Percentiles rank a stretch among this genome's conserved stretches.
Conservation (phyloP, 2,329 filamentous ascomycete genomes). For the Sclerotinia minor region DNA sequence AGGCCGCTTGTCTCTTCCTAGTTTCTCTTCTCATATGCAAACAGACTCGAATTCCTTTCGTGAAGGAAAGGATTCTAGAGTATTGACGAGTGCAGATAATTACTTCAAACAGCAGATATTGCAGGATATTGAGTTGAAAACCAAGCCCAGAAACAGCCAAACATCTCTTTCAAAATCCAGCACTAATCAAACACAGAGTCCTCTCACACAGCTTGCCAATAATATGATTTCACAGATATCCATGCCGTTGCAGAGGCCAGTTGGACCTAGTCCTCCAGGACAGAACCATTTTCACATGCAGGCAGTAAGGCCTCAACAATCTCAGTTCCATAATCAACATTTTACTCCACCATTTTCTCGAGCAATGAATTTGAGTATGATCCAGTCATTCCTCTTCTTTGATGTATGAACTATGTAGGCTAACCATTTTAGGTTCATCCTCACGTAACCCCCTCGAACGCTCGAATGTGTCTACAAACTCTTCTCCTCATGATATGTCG, state of each 20-base stretch:
- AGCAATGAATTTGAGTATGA: constrained; percentile 29
- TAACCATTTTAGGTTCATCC: constrained; percentile 34
- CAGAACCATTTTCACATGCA: constrained; percentile 29
- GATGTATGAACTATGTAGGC: not conserved
- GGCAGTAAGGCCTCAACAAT: constrained; percentile 27
- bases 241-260: constrained; percentile 25
- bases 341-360: constrained; percentile 37
- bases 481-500: constrained; percentile 35
- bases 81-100: constrained; percentile 35
- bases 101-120: constrained; percentile 33
- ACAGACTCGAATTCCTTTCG: not conserved
- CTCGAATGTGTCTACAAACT: constrained; percentile 22
- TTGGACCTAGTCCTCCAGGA: constrained; percentile 11
- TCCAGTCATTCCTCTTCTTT: not conserved
- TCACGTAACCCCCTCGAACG: constrained; percentile 28
- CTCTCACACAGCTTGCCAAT: constrained; percentile 32
- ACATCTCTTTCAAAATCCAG: not conserved
- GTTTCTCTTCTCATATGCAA: not conserved
- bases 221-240: constrained; percentile 34
- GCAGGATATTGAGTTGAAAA: constrained; percentile 30
- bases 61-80: constrained; percentile 24
- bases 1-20: constrained; percentile 19
- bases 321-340: constrained; percentile 37
- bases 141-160: not conserved
- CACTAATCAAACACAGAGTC: constrained; percentile 21